Base-by-base conservation (phyloP, 768 basidiomycete genomes). In the Trichaptum fuscoviolaceum region DNA sequence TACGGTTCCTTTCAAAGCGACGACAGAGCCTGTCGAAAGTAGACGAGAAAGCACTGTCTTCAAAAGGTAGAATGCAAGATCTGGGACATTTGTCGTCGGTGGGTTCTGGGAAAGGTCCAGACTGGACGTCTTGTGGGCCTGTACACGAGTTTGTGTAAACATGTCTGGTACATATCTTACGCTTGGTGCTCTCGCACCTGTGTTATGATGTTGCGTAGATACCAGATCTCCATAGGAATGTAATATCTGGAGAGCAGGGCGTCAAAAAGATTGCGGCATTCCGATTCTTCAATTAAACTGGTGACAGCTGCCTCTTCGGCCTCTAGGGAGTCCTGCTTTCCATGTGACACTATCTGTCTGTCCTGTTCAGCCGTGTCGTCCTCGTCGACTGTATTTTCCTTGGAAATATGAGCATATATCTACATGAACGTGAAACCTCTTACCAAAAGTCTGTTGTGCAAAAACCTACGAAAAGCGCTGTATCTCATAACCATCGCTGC, bases 1-100 rank as follows among this genome's bases (percentile, higher is more conserved):
- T 2, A 88, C 78, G 64, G 87, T 88, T 27, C 79, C 81, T 67
- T 85, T 80, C 1, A 93, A 81, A 2, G 83, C 85, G 6, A 75
- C 73, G 3, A 87, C 69, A 2, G 90, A 90, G 0, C 93, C 94
- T 0, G 91, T 90, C 0, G 92, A 90, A 20, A 97, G 74, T 35
- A 95, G 77, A 12, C 97, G 86, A 23, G 85, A 81, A 5, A 95
- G 81, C 2, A 96, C 89, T 7, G 87, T 82, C 76, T 97, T 98
- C 67, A 99, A 81, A 66, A 99, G 90, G 77, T 97, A 99, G 78
- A 99, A 99, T 1, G 90, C 91, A 70, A 99, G 97, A 75, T 99
- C 97, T 0, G 93, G 93, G 0, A 87, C 87, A 0, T 92, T 94
- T 0, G 90, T 92, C 1, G 82, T 85, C 12, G 83, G 79, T 63